Evolutionary conservation across 352 stramenopile genomes (phyloP), one percentile per base, ranked within the genome.

Genomic region (Albugo candida): DNA sequence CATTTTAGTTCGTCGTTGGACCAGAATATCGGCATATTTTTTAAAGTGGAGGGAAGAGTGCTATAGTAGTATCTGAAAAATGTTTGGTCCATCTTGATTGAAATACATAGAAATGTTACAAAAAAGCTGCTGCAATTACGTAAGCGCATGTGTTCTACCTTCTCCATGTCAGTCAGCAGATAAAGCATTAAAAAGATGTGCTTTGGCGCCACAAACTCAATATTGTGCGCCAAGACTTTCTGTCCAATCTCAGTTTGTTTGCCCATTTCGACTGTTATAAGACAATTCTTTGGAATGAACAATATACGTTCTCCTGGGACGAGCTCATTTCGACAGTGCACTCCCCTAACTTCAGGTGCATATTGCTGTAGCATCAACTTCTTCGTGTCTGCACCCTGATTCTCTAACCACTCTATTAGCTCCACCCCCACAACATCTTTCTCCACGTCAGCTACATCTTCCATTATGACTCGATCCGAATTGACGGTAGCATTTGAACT

Each of bases 111-210:
- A 8, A 31, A 8, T 31, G 24, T 31, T 31, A 31, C 24, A 31
- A 31, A 31, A n/a, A 31, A 3, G 3, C 24, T 31, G 24, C 24
- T 31, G 24, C 3, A 10, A 31, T 31, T 31, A 31, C 24, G 24
- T 31, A 31, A 31, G 8, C 8, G 24, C 8, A 31, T 31, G 24
- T 10, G 8, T 31, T 63, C 50, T 57, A 80, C 58, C 41, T 92
- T 63, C 58, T 97, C 91, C 62, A 93, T 91, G 65, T 98, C 95
- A 51, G 86, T 96, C 12, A 99, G 70, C 27, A 99, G 60, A 63
- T 96, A 99, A 55, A 99, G 86, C 89, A 99, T 98, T 46, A 99
- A 79, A 62, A 96, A 98, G 48, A 99, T 97, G 67, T 99, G 95
- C 69, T 99, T 99, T 48, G 94, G 93, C 18, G 95, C 95, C 55